phyloP scores from a whole-genome alignment of 225 moss, liverwort and hornwort genomes.

The Bryoerythrophyllum caledonicum region DNA sequence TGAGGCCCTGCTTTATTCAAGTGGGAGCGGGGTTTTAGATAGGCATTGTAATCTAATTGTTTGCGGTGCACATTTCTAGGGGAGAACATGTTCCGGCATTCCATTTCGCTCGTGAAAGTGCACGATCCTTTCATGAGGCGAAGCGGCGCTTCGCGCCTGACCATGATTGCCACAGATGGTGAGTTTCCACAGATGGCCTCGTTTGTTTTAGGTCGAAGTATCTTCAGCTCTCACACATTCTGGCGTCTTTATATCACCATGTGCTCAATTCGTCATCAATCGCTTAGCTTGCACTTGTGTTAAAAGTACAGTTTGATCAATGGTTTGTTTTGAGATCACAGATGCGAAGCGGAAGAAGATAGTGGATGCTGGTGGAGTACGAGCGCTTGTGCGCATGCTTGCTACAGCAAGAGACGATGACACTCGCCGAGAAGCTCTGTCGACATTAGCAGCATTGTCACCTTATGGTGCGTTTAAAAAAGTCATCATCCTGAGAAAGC shows the following conservation, averaged over 20 bases:
- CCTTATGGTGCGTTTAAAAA: conserved; percentile 67
- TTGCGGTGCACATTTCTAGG: conserved; percentile 44
- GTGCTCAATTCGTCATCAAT: neutral
- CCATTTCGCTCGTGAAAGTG: conserved; percentile 71
- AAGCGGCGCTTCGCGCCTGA: conserved; percentile 84
- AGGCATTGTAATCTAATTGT: neutral
- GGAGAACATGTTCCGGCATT: conserved; percentile 91
- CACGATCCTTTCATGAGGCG: conserved; percentile 69
- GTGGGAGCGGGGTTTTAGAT: conserved; percentile 11
- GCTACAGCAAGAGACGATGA: conserved; percentile 79
- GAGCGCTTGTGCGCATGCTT: conserved; percentile 73
- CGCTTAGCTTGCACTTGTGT: conserved; percentile 3
- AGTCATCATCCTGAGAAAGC: neutral
- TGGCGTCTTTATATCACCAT: neutral
- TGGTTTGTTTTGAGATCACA: conserved; percentile 37
- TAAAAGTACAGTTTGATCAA: conserved; percentile 16
- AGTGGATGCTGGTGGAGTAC: conserved; percentile 84
- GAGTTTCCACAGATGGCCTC: conserved; percentile 22
- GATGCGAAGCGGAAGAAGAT: conserved; percentile 79
- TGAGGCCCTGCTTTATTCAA: conserved; percentile 16
- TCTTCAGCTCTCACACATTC: neutral
- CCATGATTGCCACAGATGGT: conserved; percentile 83
- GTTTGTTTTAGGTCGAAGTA: neutral
- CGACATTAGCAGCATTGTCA: conserved; percentile 71
- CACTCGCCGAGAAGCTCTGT: conserved; percentile 86